phyloP scores from a whole-genome alignment of 2,329 filamentous ascomycete genomes.

The Hymenoscyphus scutula region DNA sequence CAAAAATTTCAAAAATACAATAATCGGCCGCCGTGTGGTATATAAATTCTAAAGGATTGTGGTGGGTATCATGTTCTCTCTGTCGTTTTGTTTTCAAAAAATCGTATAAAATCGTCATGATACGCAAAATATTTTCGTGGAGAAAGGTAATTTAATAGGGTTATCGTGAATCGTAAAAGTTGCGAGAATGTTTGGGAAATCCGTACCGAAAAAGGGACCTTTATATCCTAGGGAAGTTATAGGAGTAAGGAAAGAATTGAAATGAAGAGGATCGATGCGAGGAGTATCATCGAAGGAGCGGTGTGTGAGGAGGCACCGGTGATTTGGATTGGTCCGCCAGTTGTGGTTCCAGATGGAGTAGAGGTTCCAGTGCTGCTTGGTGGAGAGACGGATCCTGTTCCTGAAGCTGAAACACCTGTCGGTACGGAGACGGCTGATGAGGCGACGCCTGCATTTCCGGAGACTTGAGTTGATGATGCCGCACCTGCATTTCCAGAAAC shows the following conservation, averaged over 20 bases:
- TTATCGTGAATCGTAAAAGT: neutral
- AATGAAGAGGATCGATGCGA: conserved; percentile 1
- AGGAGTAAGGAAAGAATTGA: conserved; percentile 11
- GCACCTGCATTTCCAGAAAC: too few relatives aligned
- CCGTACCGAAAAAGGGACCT: neutral
- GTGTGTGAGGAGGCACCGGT: conserved; percentile 5
- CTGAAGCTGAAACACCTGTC: neutral
- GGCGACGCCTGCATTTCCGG: neutral
- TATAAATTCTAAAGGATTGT: neutral
- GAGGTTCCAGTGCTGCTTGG: neutral
- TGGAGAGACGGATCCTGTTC: neutral
- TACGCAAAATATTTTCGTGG: neutral
- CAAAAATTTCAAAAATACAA: neutral
- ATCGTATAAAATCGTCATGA: neutral
- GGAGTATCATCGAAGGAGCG: conserved; percentile 2
- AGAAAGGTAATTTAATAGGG: neutral
- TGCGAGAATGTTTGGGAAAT: neutral
- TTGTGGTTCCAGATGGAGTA: neutral
- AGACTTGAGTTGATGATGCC: too few relatives aligned
- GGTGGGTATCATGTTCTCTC: neutral
- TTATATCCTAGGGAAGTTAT: neutral
- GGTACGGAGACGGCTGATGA: neutral
- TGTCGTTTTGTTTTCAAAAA: neutral
- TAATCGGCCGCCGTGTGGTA: neutral
- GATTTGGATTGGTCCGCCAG: conserved; percentile 7